Evolutionary conservation across 805 yeast genomes (phyloP).

Genomic region (Ogataea methanolica): DNA sequence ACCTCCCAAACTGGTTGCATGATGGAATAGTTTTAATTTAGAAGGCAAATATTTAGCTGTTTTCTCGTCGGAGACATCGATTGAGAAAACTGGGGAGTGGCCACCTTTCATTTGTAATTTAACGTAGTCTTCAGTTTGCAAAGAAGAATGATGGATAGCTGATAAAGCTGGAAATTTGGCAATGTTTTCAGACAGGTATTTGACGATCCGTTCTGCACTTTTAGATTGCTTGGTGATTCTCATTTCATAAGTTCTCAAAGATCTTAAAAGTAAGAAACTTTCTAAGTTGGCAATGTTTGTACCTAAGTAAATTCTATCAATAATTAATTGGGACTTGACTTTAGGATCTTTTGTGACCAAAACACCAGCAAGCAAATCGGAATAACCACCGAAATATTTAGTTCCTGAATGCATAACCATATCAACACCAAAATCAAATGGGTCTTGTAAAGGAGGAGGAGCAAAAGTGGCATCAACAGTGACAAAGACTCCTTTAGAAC

Average conservation of each 20-base stretch:
- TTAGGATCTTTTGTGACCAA: slow-evolving; percentile 57
- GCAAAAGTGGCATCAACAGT: slow-evolving; percentile 87
- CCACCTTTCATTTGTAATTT: slow-evolving; percentile 62
- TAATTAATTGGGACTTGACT: slow-evolving; percentile 41
- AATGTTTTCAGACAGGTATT: slow-evolving; percentile 48
- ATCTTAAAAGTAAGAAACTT: slow-evolving; percentile 66
- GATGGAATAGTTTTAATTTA: slow-evolving; percentile 66
- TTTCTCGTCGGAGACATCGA: slow-evolving; percentile 45
- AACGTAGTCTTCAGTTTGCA: slow-evolving; percentile 69
- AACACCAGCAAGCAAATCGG: slow-evolving; percentile 82
- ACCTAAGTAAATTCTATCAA: slow-evolving; percentile 70
- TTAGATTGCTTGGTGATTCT: slow-evolving; percentile 64
- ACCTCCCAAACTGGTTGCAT: slow-evolving; percentile 92
- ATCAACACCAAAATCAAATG: slow-evolving; percentile 81
- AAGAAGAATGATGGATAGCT: slow-evolving; percentile 63
- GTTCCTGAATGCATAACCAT: slow-evolving; percentile 91
- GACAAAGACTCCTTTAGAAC: slow-evolving; percentile 67
- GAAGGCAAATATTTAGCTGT: slow-evolving; percentile 63
- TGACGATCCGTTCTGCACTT: slow-evolving; percentile 58
- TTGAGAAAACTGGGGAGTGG: slow-evolving; percentile 69
- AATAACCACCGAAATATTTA: slow-evolving; percentile 93
- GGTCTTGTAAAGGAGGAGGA: slow-evolving; percentile 84
- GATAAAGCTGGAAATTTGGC: slow-evolving; percentile 46
- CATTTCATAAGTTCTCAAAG: slow-evolving; percentile 74
- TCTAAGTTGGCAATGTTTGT: slow-evolving; percentile 79